Conservation (phyloP, 371 early-diverging fungal genomes). For the Mucor piriformis region DNA sequence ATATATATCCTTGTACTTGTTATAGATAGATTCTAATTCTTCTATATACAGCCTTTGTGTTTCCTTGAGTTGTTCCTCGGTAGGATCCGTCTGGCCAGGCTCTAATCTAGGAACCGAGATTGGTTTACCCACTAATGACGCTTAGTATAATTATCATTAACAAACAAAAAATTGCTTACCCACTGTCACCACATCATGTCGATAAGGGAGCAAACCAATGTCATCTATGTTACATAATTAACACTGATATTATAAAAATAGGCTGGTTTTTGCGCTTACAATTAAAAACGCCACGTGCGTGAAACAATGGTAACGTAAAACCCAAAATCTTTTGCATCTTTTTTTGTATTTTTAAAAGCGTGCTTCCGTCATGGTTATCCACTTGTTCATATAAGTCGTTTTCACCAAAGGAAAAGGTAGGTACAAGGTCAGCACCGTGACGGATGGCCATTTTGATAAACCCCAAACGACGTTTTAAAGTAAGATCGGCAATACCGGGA, state of each 20-base stretch:
- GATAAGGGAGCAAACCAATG: slow-evolving; percentile 58
- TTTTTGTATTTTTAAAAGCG: slow-evolving; percentile 54
- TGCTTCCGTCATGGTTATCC: slow-evolving; percentile 44
- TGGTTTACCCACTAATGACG: slow-evolving; percentile 61
- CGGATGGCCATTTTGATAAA: slow-evolving; percentile 76
- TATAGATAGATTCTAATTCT: slow-evolving; percentile 61
- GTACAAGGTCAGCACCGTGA: slow-evolving; percentile 67
- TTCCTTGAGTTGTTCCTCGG: slow-evolving; percentile 56
- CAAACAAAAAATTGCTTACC: too few relatives aligned
- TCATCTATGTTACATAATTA: slow-evolving; percentile 26
- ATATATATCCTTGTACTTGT: slow-evolving; percentile 72
- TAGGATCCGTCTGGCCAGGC: slow-evolving; percentile 53
- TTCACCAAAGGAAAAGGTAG: slow-evolving; percentile 79
- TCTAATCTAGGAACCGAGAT: slow-evolving; percentile 52
- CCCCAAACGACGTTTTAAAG: slow-evolving; percentile 69
- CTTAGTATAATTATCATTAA: slow-evolving; percentile 6
- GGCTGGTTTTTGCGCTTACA: slow-evolving; percentile 37
- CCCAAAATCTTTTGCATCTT: slow-evolving; percentile 57
- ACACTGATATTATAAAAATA: neutral
- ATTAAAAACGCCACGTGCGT: slow-evolving; percentile 70
- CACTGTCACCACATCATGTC: slow-evolving; percentile 49
- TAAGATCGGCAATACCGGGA: slow-evolving; percentile 64
- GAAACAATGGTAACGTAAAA: slow-evolving; percentile 68
- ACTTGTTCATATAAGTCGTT: slow-evolving; percentile 73
- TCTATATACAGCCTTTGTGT: slow-evolving; percentile 66